Evolutionary conservation across 108 stramenopile genomes (phyloP).

Genomic region (Conticribra weissflogii): DNA sequence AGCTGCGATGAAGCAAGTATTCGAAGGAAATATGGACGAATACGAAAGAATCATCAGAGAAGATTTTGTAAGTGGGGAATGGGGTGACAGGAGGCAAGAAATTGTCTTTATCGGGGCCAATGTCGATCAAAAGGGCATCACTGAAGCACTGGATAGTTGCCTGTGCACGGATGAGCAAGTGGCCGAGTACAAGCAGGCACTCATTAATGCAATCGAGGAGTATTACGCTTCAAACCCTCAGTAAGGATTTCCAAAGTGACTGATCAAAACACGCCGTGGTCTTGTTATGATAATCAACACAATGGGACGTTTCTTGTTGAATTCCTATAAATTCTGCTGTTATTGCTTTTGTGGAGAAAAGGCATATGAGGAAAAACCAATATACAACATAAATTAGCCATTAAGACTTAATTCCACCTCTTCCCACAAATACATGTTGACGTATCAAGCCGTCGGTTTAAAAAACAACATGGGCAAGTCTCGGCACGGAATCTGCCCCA

Average conservation of each 20-base stretch:
- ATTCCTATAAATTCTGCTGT: too few relatives aligned
- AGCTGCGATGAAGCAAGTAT: constrained; percentile 61
- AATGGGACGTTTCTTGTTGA: too few relatives aligned
- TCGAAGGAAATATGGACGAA: constrained; percentile 56
- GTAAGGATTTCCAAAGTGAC: neutral
- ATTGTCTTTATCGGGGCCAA: constrained; percentile 71
- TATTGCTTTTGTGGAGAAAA: too few relatives aligned
- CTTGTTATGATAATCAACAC: too few relatives aligned
- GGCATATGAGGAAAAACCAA: too few relatives aligned
- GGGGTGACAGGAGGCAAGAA: constrained; percentile 76
- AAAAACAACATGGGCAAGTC: constrained; percentile 82
- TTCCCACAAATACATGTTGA: constrained; percentile 5
- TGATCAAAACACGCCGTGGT: too few relatives aligned
- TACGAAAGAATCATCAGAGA: constrained; percentile 70
- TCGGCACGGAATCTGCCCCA: constrained; percentile 53
- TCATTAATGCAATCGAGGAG: constrained; percentile 18
- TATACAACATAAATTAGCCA: neutral
- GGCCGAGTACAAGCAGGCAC: constrained; percentile 27
- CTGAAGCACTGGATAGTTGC: constrained; percentile 46
- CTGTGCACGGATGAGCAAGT: constrained; percentile 59
- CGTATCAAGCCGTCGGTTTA: constrained; percentile 57
- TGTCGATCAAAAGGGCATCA: constrained; percentile 44
- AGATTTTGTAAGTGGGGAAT: constrained; percentile 72
- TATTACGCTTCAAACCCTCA: constrained; percentile 8
- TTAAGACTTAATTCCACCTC: neutral